Base-by-base conservation (phyloP, 2,329 filamentous ascomycete genomes). In the Ilyonectria sp. region DNA sequence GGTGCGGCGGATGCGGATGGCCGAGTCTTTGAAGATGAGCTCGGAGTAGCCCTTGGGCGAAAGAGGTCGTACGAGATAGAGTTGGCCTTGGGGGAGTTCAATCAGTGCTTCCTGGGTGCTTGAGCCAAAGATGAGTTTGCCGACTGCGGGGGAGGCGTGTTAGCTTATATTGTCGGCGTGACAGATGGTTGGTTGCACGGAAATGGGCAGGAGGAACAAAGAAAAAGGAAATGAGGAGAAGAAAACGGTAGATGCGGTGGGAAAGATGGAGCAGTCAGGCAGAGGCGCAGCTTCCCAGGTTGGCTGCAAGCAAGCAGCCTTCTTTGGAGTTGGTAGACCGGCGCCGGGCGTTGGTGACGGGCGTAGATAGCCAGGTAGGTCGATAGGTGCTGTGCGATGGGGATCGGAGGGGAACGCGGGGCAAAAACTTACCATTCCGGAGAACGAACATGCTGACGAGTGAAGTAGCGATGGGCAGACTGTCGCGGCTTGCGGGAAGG, bases 31-130 rank as follows among this genome's bases (percentile, higher is more conserved):
- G 87, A 98, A 99, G 82, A 99, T 97, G 79, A 98, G 94, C 82
- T 99, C 96, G 1, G 95, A 98, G 81, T 98, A 98, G 72, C 96
- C 96, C 82, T 99, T 99, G 64, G 95, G 94, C 8, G 95, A 98
- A 56, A 94, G 89, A 11, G 96, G 96, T 76, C 96, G 93, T 75
- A 99, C 96, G 74, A 99, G 92, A 82, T 98, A 99, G 50, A 99
- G 93, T 82, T 98, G 95, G 79, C 96, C 96, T 82, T 98, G 94
- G 17, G 95, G 91, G 49, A 99, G 91, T 80, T 98, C 95, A 82
- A 97, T 94, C 79, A 99, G 90, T 54, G 94, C 93, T 85, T 98
- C 95, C 81, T 98, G 95, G 79, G 91, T 94, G 77, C 89, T 90
- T 69, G 87, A 90, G 79, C 97, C 94, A 80, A 98, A 98, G 79